Evolutionary conservation across 345 rosid genomes (phyloP), one percentile per base, ranked within the genome.

Genomic region (Streptanthus diversifolius): DNA sequence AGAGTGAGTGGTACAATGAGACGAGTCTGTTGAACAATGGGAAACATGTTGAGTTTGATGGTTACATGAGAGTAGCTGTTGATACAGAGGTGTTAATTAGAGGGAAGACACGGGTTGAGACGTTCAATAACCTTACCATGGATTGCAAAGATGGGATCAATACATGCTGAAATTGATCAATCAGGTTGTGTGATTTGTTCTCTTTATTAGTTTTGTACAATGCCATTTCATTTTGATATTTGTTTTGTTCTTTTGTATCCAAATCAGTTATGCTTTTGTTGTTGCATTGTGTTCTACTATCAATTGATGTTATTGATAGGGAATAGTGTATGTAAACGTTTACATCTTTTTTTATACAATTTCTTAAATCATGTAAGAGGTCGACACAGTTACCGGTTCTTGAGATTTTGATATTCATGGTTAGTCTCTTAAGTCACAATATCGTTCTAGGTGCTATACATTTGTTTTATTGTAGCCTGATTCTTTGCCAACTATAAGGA

Each of bases 61-160:
- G 98, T 17, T 90, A 88, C 77, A 95, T 91, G 99, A 85, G 98
- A 80, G 99, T 86, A 48, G 96, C 93, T 17, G 97, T 91, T 71
- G 99, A 95, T 70, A 95, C 99, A 0, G 99, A 91, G 79, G 93
- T 91, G 39, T 81, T 90, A 72, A 83, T 81, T 68, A 78, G 93
- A 60, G 96, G 86, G 5, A 91, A 91, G 80, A 85, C 87, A 0
- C 82, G 86, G 0, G 90, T 95, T 1, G 99, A 95, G 69, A 95
- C 99, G 7, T 95, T 95, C 72, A 81, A 91, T 80, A 88, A 95
- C 68, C 79, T 90, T 73, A 95, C 97, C 1, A 83, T 66, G 54
- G 96, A 95, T 73, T 91, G 99, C 88, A 88, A 91, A 81, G 89
- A 91, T 45, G 97, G 99, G 77, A 74, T 89, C 73, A 90, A 90